These are phyloP conservation scores for Pleurotus giganteus DNA, from an alignment of 768 basidiomycete species.

Conservation along the genomic window DNA sequence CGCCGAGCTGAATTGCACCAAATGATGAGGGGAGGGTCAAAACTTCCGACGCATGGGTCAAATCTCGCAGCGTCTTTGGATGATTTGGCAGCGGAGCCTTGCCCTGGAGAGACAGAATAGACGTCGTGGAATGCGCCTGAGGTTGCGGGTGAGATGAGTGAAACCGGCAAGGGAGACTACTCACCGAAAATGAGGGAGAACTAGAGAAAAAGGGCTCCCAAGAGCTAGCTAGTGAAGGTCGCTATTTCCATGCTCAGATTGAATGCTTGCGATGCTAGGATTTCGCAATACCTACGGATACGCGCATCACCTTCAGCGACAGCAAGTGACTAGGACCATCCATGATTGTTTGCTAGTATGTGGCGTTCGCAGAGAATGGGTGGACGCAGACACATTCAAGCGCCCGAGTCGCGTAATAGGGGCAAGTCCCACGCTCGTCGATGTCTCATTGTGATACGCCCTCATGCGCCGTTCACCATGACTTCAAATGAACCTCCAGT, in stretches of 20 bases:
- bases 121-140: slow-evolving; percentile 70
- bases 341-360: background rate
- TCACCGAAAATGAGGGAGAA: slow-evolving; percentile 72
- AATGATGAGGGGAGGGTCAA: slow-evolving; percentile 82
- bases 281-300: slow-evolving; percentile 61
- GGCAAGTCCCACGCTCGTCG: background rate
- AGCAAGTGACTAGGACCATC: slow-evolving; percentile 66
- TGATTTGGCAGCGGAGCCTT: slow-evolving; percentile 66
- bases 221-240: slow-evolving; percentile 69
- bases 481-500: background rate
- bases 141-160: slow-evolving; percentile 3
- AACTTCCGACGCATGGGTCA: slow-evolving; percentile 75
- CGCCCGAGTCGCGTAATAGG: background rate
- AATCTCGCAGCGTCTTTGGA: slow-evolving; percentile 81
- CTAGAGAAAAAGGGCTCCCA: slow-evolving; percentile 90
- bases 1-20: slow-evolving; percentile 85
- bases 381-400: background rate
- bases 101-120: slow-evolving; percentile 76
- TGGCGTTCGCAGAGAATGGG: background rate
- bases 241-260: slow-evolving; percentile 35
- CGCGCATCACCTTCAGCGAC: slow-evolving; percentile 84
- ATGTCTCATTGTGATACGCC: no score
- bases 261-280: slow-evolving; percentile 8
- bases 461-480: background rate
- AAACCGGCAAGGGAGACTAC: slow-evolving; percentile 15